phyloP scores from a whole-genome alignment of 202 grass and related monocot genomes.

The Setaria viridis region DNA sequence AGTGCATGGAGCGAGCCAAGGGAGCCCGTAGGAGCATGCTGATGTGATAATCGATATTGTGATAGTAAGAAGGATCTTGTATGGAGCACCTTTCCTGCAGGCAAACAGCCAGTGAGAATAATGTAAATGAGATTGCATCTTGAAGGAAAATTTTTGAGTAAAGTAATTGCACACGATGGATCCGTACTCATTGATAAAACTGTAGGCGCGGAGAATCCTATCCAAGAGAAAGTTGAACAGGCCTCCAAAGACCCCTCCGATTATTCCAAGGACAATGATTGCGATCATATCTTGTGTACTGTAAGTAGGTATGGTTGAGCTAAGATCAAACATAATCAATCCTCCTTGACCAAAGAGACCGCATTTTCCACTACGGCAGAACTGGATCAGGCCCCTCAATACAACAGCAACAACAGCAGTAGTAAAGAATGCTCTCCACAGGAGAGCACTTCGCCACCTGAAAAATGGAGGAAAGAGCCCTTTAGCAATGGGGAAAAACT shows the following conservation, averaged over 20 bases:
- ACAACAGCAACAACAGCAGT: constrained; percentile 98
- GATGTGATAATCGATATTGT: constrained; percentile 83
- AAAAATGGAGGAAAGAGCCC: constrained; percentile 35
- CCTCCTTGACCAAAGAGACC: constrained; percentile 95
- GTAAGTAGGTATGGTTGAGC: constrained; percentile 65
- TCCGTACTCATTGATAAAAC: constrained; percentile 93
- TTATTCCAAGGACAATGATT: constrained; percentile 73
- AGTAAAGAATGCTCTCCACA: constrained; percentile 98
- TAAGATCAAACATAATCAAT: constrained; percentile 98
- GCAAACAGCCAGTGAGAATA: background rate
- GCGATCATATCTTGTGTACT: constrained; percentile 70
- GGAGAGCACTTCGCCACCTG: constrained; percentile 96
- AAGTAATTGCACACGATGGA: constrained; percentile 27
- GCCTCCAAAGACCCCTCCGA: constrained; percentile 83
- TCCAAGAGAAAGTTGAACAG: constrained; percentile 91
- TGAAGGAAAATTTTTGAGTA: constrained; percentile 8
- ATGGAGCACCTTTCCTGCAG: constrained; percentile 89
- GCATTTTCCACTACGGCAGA: constrained; percentile 86
- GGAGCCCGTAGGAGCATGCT: constrained; percentile 84
- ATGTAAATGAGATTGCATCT: constrained; percentile 23
- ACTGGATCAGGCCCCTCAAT: constrained; percentile 66
- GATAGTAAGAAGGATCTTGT: constrained; percentile 88
- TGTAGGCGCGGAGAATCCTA: constrained; percentile 73
- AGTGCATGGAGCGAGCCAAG: constrained; percentile 84
- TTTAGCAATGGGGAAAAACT: background rate